Evolutionary conservation across 768 basidiomycete species (phyloP).

Genomic region (Lentinula aciculospora): DNA sequence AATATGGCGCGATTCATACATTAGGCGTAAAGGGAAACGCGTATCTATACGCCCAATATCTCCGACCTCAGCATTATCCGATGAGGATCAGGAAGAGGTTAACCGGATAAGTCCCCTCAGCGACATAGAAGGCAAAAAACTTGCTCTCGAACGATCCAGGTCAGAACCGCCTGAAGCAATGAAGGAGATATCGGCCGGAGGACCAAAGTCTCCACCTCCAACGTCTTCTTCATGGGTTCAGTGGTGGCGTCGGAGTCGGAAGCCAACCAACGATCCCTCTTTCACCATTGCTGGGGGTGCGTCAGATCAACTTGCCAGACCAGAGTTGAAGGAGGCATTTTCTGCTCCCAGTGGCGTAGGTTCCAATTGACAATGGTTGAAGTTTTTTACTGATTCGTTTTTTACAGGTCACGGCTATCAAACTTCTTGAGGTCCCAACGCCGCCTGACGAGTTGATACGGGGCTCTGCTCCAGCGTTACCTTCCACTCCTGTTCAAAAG

Average conservation of each 20-base stretch:
- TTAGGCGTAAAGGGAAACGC: constrained; percentile 16
- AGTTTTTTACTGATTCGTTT: background rate
- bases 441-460: background rate
- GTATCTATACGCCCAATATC: constrained; percentile 29
- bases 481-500: constrained; percentile 39
- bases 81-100: constrained; percentile 22
- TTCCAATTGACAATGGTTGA: background rate
- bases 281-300: constrained; percentile 1
- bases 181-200: constrained; percentile 11
- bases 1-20: constrained; percentile 54
- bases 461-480: constrained; percentile 36
- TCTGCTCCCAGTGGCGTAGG: constrained; percentile 22
- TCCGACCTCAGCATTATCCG: constrained; percentile 17
- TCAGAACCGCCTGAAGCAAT: constrained; percentile 34
- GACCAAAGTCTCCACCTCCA: constrained; percentile 28
- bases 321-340: constrained; percentile 16
- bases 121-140: constrained; percentile 13
- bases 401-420: background rate
- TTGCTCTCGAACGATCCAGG: constrained; percentile 21
- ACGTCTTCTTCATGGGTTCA: constrained; percentile 71
- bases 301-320: constrained; percentile 12
- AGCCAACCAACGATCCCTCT: constrained; percentile 13
- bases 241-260: constrained; percentile 74
- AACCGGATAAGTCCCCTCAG: constrained; percentile 6
- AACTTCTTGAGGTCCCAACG: background rate